Evolutionary conservation across 2,329 filamentous ascomycete species (phyloP).

Genomic region (Exophiala spinifera): DNA sequence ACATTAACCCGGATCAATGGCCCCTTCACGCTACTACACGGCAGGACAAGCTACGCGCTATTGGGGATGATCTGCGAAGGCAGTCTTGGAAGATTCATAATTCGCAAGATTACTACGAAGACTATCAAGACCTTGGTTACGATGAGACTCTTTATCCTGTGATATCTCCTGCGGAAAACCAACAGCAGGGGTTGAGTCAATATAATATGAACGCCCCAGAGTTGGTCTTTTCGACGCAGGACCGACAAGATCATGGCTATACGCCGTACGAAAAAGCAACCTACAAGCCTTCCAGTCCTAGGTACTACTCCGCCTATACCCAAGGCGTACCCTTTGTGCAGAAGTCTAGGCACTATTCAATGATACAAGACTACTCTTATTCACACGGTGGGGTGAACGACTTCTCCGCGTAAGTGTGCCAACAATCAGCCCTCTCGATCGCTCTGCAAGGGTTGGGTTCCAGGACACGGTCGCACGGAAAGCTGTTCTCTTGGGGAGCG

Average conservation of each 20-base stretch:
- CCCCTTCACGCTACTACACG: conserved; percentile 21
- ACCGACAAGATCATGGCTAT: neutral
- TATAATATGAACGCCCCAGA: neutral
- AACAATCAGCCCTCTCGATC: conserved; percentile 5
- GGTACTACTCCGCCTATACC: neutral
- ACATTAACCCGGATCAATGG: conserved; percentile 25
- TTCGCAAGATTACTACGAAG: conserved; percentile 3
- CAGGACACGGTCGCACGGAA: conserved; percentile 4
- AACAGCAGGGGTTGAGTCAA: conserved; percentile 1
- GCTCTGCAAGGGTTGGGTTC: neutral
- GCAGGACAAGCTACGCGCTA: conserved; percentile 18
- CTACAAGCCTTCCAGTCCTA: neutral
- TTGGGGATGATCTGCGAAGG: conserved; percentile 9
- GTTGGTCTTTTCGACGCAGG: conserved; percentile 4
- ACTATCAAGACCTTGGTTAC: neutral
- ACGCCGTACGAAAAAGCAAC: neutral
- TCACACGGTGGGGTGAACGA: neutral
- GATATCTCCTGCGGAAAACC: conserved; percentile 15
- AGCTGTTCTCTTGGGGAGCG: conserved; percentile 10
- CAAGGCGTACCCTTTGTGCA: conserved; percentile 4
- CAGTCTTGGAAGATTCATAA: conserved; percentile 6
- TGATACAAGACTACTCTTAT: conserved; percentile 1
- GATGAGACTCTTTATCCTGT: conserved; percentile 20
- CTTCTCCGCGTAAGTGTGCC: neutral
- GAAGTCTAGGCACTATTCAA: neutral